Evolutionary conservation across 2,329 filamentous ascomycete genomes (phyloP).

Genomic region (Fulvia fulva): DNA sequence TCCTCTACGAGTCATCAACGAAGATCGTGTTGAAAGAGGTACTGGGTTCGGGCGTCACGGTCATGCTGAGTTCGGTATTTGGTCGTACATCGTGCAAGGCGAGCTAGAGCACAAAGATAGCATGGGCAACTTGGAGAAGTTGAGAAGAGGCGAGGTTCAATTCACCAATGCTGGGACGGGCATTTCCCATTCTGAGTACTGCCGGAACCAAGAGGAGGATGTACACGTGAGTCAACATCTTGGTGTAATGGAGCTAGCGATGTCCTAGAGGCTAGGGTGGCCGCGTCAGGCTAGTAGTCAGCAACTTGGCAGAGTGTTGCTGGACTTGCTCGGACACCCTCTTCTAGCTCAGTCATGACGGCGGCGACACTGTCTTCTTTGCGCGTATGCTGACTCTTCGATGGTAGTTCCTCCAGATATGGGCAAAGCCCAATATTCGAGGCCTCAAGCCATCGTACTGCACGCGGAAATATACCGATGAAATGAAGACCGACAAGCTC

Average conservation of each 20-base stretch:
- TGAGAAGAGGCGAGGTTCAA: slow-evolving; percentile 78
- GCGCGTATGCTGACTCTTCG: too few species aligned
- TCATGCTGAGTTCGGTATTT: slow-evolving; percentile 85
- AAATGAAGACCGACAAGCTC: slow-evolving; percentile 65
- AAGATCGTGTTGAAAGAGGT: slow-evolving; percentile 72
- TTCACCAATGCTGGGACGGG: slow-evolving; percentile 83
- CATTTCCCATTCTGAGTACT: slow-evolving; percentile 78
- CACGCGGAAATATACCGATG: slow-evolving; percentile 68
- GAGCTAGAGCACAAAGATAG: slow-evolving; percentile 84
- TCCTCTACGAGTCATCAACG: slow-evolving; percentile 77
- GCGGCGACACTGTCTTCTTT: too few species aligned
- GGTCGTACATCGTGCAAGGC: slow-evolving; percentile 79
- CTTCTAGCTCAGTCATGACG: too few species aligned
- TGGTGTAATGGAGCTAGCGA: too few species aligned
- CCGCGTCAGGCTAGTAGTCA: too few species aligned
- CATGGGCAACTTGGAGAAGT: slow-evolving; percentile 67
- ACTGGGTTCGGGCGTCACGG: slow-evolving; percentile 80
- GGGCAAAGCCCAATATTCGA: slow-evolving; percentile 73
- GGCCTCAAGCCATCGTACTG: slow-evolving; percentile 73
- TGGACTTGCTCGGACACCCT: too few species aligned
- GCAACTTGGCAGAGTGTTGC: too few species aligned
- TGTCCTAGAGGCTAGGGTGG: too few species aligned
- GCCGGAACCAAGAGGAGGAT: slow-evolving; percentile 65
- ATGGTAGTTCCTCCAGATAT: slow-evolving; percentile 71
- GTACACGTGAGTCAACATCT: slow-evolving; percentile 50